A percentile compares a stretch with the other conserved stretches of the same genome.
Conservation (phyloP, 208 protist genomes). For the Phytomonas sp. region DNA sequence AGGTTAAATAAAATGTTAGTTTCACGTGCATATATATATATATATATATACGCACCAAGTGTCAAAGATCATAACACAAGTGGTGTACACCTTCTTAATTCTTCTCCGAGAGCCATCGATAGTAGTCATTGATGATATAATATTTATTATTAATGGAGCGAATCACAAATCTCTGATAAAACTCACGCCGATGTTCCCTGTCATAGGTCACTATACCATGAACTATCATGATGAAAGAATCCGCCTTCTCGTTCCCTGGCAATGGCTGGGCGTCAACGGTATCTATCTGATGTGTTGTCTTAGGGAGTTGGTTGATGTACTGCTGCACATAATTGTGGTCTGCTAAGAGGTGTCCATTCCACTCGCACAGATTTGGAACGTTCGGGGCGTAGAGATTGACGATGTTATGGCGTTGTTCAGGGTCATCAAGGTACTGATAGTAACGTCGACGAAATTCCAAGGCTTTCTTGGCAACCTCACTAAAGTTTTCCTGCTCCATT, state of each 20-base stretch:
- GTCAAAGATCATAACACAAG: neutral
- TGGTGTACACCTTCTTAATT: neutral
- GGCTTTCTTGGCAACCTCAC: conserved; percentile 73
- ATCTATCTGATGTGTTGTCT: conserved; percentile 72
- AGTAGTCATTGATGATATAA: conserved; percentile 89
- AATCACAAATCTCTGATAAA: conserved; percentile 82
- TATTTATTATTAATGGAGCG: conserved; percentile 56
- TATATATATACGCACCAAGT: neutral
- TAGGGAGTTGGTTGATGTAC: conserved; percentile 60
- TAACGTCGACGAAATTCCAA: conserved; percentile 70
- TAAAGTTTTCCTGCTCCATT: conserved; percentile 66
- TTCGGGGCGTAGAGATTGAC: conserved; percentile 58
- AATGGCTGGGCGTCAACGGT: conserved; percentile 87
- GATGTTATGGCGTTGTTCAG: conserved; percentile 38
- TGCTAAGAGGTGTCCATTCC: conserved; percentile 78
- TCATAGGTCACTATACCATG: conserved; percentile 80
- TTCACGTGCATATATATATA: neutral
- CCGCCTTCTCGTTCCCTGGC: conserved; percentile 61
- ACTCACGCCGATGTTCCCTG: conserved; percentile 81
- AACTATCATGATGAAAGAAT: conserved; percentile 76
- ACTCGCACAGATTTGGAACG: conserved; percentile 72
- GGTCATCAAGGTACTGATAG: conserved; percentile 74
- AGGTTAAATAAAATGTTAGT: neutral
- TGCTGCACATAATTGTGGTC: conserved; percentile 33
- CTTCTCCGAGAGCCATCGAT: conserved; percentile 59